These are phyloP conservation scores for Boletus vermiculosoides DNA, from an alignment of 768 basidiomycete genomes.

Conservation along the genomic window DNA sequence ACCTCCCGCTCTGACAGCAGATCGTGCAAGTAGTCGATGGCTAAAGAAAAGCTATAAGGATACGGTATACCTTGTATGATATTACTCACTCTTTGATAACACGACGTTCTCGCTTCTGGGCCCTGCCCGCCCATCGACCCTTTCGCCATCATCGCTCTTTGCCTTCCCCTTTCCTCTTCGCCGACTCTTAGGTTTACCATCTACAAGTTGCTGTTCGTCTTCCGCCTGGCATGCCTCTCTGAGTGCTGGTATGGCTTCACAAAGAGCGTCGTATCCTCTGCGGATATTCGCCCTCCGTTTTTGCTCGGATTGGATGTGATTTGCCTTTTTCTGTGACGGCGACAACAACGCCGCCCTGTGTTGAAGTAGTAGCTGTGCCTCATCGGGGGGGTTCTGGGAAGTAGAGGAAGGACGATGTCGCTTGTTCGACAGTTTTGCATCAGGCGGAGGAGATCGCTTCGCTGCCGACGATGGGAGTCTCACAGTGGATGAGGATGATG, in stretches of 20 bases:
- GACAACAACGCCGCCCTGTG: constrained; percentile 50
- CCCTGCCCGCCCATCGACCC: constrained; percentile 80
- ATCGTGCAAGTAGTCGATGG: constrained; percentile 80
- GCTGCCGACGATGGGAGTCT: constrained; percentile 17
- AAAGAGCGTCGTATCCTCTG: constrained; percentile 84
- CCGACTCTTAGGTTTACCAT: constrained; percentile 36
- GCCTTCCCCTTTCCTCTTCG: constrained; percentile 37
- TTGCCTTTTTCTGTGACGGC: constrained; percentile 86
- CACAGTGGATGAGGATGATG: constrained; percentile 14
- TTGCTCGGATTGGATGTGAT: constrained; percentile 93
- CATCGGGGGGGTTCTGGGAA: constrained; percentile 9
- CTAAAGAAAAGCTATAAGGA: constrained; percentile 38
- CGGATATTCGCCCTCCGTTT: constrained; percentile 91
- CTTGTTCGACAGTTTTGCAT: constrained; percentile 31
- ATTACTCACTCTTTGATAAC: constrained; percentile 72
- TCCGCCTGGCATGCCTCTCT: constrained; percentile 77
- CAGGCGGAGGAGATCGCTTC: constrained; percentile 29
- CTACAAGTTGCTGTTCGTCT: constrained; percentile 49
- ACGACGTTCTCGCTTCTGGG: constrained; percentile 91
- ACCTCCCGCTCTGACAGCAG: constrained; percentile 59
- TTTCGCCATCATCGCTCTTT: constrained; percentile 54
- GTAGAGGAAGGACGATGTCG: constrained; percentile 30
- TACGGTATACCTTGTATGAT: not conserved
- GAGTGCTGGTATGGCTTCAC: constrained; percentile 78
- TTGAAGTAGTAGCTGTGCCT: constrained; percentile 13